These are phyloP conservation scores for Xerocomellus dryophilus DNA, from an alignment of 768 basidiomycete genomes.

Conservation along the genomic window DNA sequence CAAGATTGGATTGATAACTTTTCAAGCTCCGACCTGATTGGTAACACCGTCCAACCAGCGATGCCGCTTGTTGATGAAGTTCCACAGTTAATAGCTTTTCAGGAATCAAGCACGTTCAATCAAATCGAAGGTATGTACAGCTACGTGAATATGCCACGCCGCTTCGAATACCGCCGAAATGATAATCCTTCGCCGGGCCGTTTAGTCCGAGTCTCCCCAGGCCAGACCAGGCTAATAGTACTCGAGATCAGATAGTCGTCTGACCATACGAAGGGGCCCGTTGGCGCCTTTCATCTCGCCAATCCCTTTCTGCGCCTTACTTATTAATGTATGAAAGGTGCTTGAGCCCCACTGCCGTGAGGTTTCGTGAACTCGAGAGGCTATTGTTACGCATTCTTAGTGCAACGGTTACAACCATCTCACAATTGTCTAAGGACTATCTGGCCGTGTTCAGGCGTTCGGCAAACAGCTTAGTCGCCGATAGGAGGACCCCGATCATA, in stretches of 20 bases:
- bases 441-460: neutral
- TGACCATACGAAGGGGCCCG: too few relatives aligned
- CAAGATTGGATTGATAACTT: conserved; percentile 27
- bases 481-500: neutral
- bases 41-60: conserved; percentile 6
- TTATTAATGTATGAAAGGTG: neutral
- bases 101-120: neutral
- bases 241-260: too few relatives aligned
- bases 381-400: neutral
- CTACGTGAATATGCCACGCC: neutral
- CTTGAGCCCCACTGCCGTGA: neutral
- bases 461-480: neutral
- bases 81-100: too few relatives aligned
- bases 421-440: too few relatives aligned
- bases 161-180: neutral
- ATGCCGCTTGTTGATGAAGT: too few relatives aligned
- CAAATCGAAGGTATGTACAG: neutral
- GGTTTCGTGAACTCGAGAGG: too few relatives aligned
- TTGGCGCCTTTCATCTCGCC: neutral
- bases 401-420: neutral
- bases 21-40: conserved; percentile 41
- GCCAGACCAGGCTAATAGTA: too few relatives aligned
- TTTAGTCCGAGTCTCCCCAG: too few relatives aligned
- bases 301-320: too few relatives aligned
- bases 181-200: neutral